Base-by-base conservation (phyloP, 2,329 filamentous ascomycete genomes). In the Penicillium decumbens region DNA sequence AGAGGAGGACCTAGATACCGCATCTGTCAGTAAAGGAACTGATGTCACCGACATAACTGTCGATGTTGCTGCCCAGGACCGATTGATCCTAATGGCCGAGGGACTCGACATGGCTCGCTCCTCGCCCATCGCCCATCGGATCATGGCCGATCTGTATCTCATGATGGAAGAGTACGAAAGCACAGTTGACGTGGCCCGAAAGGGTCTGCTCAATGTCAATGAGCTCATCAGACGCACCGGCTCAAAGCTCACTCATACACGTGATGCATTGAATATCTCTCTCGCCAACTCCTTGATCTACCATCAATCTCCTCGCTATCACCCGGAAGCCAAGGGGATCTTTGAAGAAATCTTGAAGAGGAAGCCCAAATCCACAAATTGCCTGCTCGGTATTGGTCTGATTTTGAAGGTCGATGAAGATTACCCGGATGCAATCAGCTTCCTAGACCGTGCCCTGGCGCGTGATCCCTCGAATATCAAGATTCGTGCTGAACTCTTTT, bases 371-470 rank as follows among this genome's bases (percentile, higher is more conserved):
- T 91, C 87, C 0, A 95, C 90, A 0, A 75, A 83, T 27, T 91
- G 91, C 2, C 75, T 98, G 53, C 88, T 97, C 40, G 93, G 93
- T 0, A 83, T 96, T 29, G 95, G 93, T 1, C 72, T 97, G 23
- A 92, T 98, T 35, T 85, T 91, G 41, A 90, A 96, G 68, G 93
- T 97, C 61, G 90, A 95, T 57, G 87, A 95, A 62, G 87, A 97
- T 55, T 96, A 88, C 61, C 77, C 81, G 41, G 80, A 89, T 61
- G 93, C 95, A 0, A 83, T 91, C 33, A 80, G 86, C 25, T 96
- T 95, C 62, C 73, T 98, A 10, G 80, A 79, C 33, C 81, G 88
- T 55, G 93, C 93, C 1, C 68, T 95, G 24, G 68, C 83, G 55
- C 81, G 87, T 23, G 89, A 95, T 63, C 74, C 78, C 2, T 75